These are phyloP conservation scores for Lipomyces starkeyi DNA, from an alignment of 805 yeast genomes.

Conservation along the genomic window DNA sequence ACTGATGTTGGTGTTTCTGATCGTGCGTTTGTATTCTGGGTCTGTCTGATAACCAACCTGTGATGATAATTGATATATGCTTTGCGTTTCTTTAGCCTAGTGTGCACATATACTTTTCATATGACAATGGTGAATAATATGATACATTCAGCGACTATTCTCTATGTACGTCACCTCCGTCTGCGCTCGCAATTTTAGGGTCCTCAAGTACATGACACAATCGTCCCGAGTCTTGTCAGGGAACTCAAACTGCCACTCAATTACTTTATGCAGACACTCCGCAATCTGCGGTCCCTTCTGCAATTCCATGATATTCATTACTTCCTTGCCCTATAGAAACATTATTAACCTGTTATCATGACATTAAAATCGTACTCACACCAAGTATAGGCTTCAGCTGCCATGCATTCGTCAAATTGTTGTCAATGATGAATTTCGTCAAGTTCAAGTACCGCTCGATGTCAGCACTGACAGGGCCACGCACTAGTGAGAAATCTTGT, in stretches of 20 bases:
- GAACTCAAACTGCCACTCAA: constrained; percentile 79
- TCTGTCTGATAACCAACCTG: background rate
- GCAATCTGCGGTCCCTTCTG: constrained; percentile 92
- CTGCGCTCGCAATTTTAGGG: constrained; percentile 1
- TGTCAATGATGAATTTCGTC: constrained; percentile 43
- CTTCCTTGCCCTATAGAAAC: constrained; percentile 57
- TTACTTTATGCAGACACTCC: constrained; percentile 57
- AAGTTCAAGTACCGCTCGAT: constrained; percentile 35
- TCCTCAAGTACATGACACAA: constrained; percentile 52
- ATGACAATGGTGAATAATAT: background rate
- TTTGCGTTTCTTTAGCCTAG: background rate
- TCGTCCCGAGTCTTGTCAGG: constrained; percentile 63
- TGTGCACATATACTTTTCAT: background rate
- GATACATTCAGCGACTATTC: background rate
- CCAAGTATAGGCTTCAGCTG: constrained; percentile 62
- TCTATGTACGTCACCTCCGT: background rate
- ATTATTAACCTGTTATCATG: background rate
- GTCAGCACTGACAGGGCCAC: background rate
- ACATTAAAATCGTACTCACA: background rate
- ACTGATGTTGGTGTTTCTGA: background rate
- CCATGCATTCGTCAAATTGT: constrained; percentile 53
- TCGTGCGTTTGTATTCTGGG: background rate
- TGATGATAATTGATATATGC: background rate
- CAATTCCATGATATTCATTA: constrained; percentile 56
- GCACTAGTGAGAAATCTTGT: background rate